Conservation (phyloP, 2,329 filamentous ascomycete species). For the Aspergillus sp. region DNA sequence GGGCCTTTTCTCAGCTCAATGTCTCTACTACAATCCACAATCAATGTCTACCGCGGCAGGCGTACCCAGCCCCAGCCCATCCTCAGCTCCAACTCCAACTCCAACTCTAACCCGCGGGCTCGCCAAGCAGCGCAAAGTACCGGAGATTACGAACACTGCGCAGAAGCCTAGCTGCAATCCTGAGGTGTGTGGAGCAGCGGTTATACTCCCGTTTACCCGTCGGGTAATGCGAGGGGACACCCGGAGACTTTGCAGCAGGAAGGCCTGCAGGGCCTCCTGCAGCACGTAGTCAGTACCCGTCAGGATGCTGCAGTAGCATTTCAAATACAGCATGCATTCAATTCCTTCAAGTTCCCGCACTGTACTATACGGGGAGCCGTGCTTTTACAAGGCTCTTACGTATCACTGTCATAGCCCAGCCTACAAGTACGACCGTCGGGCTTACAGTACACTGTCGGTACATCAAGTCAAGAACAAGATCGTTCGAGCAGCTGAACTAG, state of each 20-base stretch:
- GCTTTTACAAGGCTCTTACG: not conserved
- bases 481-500: not conserved
- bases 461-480: not conserved
- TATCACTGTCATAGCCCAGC: not conserved
- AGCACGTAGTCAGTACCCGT: not conserved
- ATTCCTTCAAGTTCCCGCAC: not conserved
- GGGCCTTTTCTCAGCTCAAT: not conserved
- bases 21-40: not conserved
- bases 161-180: not conserved
- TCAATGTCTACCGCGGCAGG: not conserved
- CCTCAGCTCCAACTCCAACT: too few species aligned
- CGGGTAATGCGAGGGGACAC: not conserved
- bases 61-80: not conserved
- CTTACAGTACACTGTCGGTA: not conserved
- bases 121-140: not conserved
- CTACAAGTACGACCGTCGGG: not conserved
- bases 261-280: not conserved
- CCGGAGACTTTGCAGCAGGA: not conserved
- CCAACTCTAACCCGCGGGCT: not conserved
- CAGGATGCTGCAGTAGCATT: not conserved
- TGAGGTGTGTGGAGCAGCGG: not conserved
- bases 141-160: not conserved
- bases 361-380: not conserved
- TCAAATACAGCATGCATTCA: not conserved
- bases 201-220: not conserved